phyloP scores from a whole-genome alignment of 1,284 basidiomycete genomes.

The Apiotrichum siamense region DNA sequence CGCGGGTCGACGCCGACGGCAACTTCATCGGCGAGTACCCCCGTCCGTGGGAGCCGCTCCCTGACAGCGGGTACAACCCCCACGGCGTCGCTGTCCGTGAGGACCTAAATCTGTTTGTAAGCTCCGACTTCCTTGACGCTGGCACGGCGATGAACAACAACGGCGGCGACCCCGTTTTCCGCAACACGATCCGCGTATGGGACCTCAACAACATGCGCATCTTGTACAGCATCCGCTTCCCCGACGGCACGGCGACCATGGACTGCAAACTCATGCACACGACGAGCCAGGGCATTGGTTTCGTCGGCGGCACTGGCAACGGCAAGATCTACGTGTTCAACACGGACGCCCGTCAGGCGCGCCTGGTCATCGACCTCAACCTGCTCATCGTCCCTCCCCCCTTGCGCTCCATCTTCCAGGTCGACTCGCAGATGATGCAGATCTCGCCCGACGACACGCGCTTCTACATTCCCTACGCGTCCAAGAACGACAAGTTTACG shows the following conservation, averaged over 20 bases:
- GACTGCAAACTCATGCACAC: constrained; percentile 10
- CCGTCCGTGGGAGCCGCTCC: neutral
- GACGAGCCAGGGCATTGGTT: constrained; percentile 8
- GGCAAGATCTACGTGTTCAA: constrained; percentile 13
- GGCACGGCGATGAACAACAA: constrained; percentile 2
- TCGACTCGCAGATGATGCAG: constrained; percentile 15
- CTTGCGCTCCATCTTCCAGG: neutral
- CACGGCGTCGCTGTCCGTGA: constrained; percentile 14
- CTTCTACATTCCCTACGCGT: constrained; percentile 11
- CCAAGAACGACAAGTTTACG: constrained; percentile 1
- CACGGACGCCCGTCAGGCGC: neutral
- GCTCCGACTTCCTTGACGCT: constrained; percentile 12
- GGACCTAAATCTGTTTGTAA: constrained; percentile 15
- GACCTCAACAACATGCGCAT: constrained; percentile 8
- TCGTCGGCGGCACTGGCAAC: constrained; percentile 13
- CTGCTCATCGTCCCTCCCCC: constrained; percentile 1
- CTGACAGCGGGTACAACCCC: constrained; percentile 5
- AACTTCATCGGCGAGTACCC: constrained; percentile 11
- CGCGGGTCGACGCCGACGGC: constrained; percentile 7
- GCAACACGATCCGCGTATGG: constrained; percentile 12
- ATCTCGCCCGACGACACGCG: constrained; percentile 12
- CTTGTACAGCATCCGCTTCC: constrained; percentile 3
- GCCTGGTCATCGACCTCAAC: constrained; percentile 11
- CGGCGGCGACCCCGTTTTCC: constrained; percentile 2
- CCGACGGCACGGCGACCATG: constrained; percentile 11